A percentile compares a stretch with the other conserved stretches of the same genome.
Conservation (phyloP, 371 early-diverging fungal species). For the Gilbertella persicaria region DNA sequence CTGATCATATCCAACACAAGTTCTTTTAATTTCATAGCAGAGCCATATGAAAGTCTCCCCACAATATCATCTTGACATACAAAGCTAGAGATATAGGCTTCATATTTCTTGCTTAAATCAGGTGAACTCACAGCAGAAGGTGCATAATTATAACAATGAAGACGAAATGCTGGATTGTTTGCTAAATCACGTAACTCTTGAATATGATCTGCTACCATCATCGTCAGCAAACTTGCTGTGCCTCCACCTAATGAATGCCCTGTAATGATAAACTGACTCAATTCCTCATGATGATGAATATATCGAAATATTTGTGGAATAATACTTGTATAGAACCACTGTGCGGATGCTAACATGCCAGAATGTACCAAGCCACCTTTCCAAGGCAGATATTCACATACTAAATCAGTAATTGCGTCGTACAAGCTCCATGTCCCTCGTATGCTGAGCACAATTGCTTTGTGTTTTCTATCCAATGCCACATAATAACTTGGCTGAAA, state of each 20-base stretch:
- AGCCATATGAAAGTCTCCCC: slow-evolving; percentile 76
- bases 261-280: slow-evolving; percentile 28
- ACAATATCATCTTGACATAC: slow-evolving; percentile 80
- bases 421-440: slow-evolving; percentile 76
- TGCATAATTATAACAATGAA: slow-evolving; percentile 53
- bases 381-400: slow-evolving; percentile 84
- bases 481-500: slow-evolving; percentile 85
- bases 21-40: slow-evolving; percentile 48
- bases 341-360: slow-evolving; percentile 80
- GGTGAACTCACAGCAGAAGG: slow-evolving; percentile 70
- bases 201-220: slow-evolving; percentile 75
- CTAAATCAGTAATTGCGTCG: slow-evolving; percentile 52
- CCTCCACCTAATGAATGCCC: slow-evolving; percentile 86
- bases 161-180: slow-evolving; percentile 42
- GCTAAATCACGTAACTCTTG: slow-evolving; percentile 55
- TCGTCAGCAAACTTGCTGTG: slow-evolving; percentile 75
- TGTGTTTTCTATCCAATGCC: slow-evolving; percentile 63
- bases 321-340: slow-evolving; percentile 73
- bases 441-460: slow-evolving; percentile 75
- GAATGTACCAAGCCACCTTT: slow-evolving; percentile 83
- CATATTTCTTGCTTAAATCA: slow-evolving; percentile 65
- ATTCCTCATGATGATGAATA: slow-evolving; percentile 28
- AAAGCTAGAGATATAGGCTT: slow-evolving; percentile 70
- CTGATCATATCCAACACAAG: slow-evolving; percentile 49
- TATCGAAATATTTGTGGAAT: slow-evolving; percentile 63